phyloP scores from a whole-genome alignment of 345 rosid species.

The Eucalyptus pauciflora region DNA sequence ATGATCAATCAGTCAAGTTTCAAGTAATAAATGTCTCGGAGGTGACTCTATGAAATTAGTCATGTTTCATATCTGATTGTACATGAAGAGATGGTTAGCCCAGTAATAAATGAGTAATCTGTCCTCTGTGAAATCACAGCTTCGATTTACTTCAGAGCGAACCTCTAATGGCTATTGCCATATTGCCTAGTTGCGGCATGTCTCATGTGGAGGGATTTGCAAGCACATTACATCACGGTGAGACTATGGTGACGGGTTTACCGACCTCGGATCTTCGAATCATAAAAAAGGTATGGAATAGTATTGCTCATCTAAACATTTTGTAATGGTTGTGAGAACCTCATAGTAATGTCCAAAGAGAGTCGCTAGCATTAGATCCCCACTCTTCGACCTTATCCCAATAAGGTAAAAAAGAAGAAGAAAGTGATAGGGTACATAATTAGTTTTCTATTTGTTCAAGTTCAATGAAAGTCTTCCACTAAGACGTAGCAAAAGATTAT shows the following conservation, averaged over 20 bases:
- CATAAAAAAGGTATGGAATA: fast-evolving
- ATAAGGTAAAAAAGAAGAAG: neutral
- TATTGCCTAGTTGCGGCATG: neutral
- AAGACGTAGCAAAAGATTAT: neutral
- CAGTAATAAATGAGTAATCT: neutral
- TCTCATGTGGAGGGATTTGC: neutral
- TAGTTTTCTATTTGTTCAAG: neutral
- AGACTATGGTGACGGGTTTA: fast-evolving
- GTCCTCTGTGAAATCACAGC: neutral
- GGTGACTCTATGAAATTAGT: no score
- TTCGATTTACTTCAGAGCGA: neutral
- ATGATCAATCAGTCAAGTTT: neutral
- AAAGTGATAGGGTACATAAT: neutral
- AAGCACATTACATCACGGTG: neutral
- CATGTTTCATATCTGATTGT: neutral
- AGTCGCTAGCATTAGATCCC: neutral
- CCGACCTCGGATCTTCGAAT: fast-evolving
- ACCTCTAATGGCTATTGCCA: neutral
- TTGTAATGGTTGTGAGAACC: neutral
- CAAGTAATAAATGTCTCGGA: no score
- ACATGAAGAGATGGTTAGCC: neutral
- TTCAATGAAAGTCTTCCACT: neutral
- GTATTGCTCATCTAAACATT: neutral
- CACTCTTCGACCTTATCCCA: neutral
- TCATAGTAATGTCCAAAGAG: neutral